Percentiles rank a stretch among this genome's conserved stretches.
phyloP scores from a whole-genome alignment of 2,329 filamentous ascomycete species.

The Alternaria tenuissima region DNA sequence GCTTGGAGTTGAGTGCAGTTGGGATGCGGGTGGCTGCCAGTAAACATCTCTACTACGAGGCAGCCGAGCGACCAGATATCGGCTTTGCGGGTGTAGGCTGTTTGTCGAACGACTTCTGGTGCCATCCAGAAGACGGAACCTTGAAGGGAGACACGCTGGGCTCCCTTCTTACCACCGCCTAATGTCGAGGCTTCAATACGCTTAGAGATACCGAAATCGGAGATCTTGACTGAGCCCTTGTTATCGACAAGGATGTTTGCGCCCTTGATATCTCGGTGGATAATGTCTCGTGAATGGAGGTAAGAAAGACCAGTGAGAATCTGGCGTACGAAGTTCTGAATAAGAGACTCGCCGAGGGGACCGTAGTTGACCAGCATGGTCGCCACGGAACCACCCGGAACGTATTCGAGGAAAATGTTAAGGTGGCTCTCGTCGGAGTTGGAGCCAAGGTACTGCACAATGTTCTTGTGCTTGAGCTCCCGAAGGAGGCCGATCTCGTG shows the following conservation, averaged over 20 bases:
- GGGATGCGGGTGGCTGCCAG: slow-evolving; percentile 92
- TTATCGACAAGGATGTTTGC: slow-evolving; percentile 99
- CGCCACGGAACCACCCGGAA: slow-evolving; percentile 94
- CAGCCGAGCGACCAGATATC: slow-evolving; percentile 99
- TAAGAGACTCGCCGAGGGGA: slow-evolving; percentile 88
- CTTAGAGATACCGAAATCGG: slow-evolving; percentile 98
- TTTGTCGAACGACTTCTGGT: slow-evolving; percentile 97
- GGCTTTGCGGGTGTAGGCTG: slow-evolving; percentile 95
- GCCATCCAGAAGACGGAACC: slow-evolving; percentile 99
- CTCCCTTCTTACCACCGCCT: slow-evolving; percentile 43
- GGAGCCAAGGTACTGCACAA: slow-evolving; percentile 97
- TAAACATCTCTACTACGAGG: slow-evolving; percentile 99
- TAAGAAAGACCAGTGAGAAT: slow-evolving; percentile 93
- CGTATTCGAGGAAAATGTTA: slow-evolving; percentile 99
- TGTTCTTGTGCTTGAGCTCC: slow-evolving; percentile 94
- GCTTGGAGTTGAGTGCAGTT: slow-evolving; percentile 97
- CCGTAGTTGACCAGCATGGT: slow-evolving; percentile 99
- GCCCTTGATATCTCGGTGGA: slow-evolving; percentile 98
- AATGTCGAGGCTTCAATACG: slow-evolving; percentile 93
- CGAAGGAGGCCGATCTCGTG: slow-evolving; percentile 94
- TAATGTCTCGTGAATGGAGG: slow-evolving; percentile 92
- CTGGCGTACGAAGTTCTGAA: slow-evolving; percentile 95
- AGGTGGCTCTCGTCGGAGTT: slow-evolving; percentile 89
- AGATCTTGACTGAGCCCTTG: slow-evolving; percentile 98
- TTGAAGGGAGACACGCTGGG: slow-evolving; percentile 76